Evolutionary conservation across 2,329 filamentous ascomycete species (phyloP).

Genomic region (Plenodomus tracheiphilus): DNA sequence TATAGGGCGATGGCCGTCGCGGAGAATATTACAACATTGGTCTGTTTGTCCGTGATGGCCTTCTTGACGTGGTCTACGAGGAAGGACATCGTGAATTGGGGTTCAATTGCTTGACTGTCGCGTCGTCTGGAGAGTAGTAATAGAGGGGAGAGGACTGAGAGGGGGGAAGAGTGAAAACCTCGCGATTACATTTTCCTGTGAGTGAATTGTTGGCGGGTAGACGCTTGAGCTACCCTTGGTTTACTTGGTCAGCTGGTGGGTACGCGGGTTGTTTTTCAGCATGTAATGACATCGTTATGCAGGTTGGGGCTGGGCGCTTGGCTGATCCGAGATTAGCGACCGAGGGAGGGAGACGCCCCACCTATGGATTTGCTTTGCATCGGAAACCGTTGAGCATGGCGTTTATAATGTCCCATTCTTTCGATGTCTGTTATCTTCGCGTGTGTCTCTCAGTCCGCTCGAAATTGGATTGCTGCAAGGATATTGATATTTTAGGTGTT

Average conservation of each 20-base stretch:
- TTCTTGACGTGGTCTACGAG: constrained; percentile 4
- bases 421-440: not conserved
- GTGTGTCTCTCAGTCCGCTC: not conserved
- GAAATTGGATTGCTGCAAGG: not conserved
- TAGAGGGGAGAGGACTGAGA: not conserved
- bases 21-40: constrained; percentile 57
- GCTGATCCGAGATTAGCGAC: constrained; percentile 15
- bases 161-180: not conserved
- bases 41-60: constrained; percentile 45
- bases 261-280: constrained; percentile 2
- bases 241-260: constrained; percentile 19
- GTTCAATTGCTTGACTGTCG: not conserved
- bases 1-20: constrained; percentile 59
- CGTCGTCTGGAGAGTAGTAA: not conserved
- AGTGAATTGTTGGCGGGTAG: not conserved
- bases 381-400: not conserved
- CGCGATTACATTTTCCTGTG: not conserved
- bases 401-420: not conserved
- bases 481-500: not conserved
- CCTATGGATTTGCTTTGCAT: not conserved
- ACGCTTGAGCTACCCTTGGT: not conserved
- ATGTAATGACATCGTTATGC: constrained; percentile 19
- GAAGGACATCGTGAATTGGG: constrained; percentile 4
- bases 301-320: constrained; percentile 9
- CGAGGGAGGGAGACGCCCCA: constrained; percentile 9